phyloP scores from a whole-genome alignment of 73 alveolate species.

The Paramecium sexaurelia region DNA sequence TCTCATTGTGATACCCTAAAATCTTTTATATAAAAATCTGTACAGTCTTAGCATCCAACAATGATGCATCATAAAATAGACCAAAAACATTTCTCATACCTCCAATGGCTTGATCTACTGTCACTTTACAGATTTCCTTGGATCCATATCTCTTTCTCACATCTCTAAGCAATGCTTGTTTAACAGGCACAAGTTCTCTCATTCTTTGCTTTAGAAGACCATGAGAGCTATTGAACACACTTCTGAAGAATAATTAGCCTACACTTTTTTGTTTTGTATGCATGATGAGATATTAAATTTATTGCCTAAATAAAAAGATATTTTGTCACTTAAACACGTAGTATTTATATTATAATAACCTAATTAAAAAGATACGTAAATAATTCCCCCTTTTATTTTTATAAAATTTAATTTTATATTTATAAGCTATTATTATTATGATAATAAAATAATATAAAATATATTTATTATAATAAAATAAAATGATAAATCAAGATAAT shows the following conservation, averaged over 20 bases:
- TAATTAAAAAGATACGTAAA: neutral
- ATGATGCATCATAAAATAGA: constrained; percentile 85
- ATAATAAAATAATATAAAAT: neutral
- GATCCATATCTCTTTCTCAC: constrained; percentile 59
- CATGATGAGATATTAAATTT: constrained; percentile 6
- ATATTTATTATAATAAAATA: too few species aligned
- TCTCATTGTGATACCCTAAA: constrained; percentile 85
- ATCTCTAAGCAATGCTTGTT: constrained; percentile 55
- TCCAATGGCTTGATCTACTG: constrained; percentile 85
- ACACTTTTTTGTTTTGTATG: neutral
- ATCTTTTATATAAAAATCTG: neutral
- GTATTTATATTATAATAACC: neutral
- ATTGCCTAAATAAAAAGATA: neutral
- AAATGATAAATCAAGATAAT: neutral
- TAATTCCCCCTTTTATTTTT: neutral
- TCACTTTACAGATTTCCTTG: constrained; percentile 58
- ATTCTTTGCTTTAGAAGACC: constrained; percentile 41
- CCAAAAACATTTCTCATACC: constrained; percentile 95
- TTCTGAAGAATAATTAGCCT: neutral
- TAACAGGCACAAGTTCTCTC: constrained; percentile 55
- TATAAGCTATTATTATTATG: neutral
- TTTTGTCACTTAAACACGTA: neutral
- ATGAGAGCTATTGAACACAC: neutral
- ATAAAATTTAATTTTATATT: neutral
- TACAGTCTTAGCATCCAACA: constrained; percentile 78